A percentile compares a stretch with the other conserved stretches of the same genome.
Evolutionary conservation across 805 yeast species (phyloP).

Genomic region (Wickerhamomyces queroliae): DNA sequence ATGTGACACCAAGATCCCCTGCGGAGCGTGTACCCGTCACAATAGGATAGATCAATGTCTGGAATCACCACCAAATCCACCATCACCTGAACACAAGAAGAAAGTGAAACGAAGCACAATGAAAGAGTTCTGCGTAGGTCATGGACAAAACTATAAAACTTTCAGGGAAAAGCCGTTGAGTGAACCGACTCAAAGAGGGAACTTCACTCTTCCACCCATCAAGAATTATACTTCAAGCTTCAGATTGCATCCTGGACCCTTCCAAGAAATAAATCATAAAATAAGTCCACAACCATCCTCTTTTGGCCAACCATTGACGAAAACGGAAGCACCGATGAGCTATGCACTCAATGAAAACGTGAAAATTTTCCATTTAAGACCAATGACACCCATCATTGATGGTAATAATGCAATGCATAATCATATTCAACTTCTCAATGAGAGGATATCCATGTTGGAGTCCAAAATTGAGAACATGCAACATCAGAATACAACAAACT

Average conservation of each 20-base stretch:
- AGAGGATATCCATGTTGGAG: slow-evolving; percentile 10
- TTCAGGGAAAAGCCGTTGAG: background rate
- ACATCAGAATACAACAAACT: background rate
- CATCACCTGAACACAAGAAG: slow-evolving; percentile 28
- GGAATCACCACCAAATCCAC: slow-evolving; percentile 38
- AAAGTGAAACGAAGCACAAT: slow-evolving; percentile 11
- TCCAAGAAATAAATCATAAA: too few relatives aligned
- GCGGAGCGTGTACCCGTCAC: slow-evolving; percentile 37
- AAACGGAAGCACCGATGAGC: too few relatives aligned
- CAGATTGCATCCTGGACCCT: too few relatives aligned
- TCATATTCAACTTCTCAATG: slow-evolving; percentile 10
- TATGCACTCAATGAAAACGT: too few relatives aligned
- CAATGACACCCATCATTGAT: background rate
- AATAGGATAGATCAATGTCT: slow-evolving; percentile 33
- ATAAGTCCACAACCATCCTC: too few relatives aligned
- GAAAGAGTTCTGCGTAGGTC: background rate
- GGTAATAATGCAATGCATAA: slow-evolving; percentile 1
- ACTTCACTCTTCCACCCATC: too few relatives aligned
- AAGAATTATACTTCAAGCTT: too few relatives aligned
- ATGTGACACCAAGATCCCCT: slow-evolving; percentile 44
- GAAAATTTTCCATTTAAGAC: too few relatives aligned
- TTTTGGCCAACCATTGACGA: too few relatives aligned
- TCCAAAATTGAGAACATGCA: slow-evolving; percentile 2
- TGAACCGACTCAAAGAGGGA: too few relatives aligned
- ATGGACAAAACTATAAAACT: too few relatives aligned